Conservation (phyloP, 2,329 filamentous ascomycete species). For the Karstenula rhodostoma region DNA sequence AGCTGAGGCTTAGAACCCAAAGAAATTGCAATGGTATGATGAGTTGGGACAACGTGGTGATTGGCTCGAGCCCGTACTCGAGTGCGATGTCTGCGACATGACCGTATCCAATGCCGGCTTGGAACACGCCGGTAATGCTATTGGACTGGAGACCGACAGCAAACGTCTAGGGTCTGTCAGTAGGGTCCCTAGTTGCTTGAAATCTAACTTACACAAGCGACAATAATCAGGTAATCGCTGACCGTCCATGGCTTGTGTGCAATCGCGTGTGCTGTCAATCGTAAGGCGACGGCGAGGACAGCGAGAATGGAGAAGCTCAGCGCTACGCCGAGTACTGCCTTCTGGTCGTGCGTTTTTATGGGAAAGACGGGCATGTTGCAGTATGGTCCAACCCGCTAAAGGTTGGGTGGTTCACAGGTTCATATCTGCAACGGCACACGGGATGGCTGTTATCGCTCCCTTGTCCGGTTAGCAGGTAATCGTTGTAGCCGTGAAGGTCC, state of each 20-base stretch:
- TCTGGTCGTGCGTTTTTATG: background rate
- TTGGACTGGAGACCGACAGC: background rate
- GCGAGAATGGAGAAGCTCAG: slow-evolving; percentile 1
- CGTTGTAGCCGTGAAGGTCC: too few species aligned
- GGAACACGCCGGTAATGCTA: background rate
- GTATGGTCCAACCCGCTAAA: background rate
- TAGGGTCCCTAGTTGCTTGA: background rate
- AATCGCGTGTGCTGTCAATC: background rate
- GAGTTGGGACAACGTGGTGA: background rate
- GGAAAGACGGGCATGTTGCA: background rate
- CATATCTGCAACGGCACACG: background rate
- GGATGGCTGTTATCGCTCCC: background rate
- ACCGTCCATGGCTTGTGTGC: background rate
- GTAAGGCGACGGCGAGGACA: background rate
- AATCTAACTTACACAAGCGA: background rate
- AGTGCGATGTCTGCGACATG: background rate
- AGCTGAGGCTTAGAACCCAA: background rate
- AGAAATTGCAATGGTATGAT: slow-evolving; percentile 2
- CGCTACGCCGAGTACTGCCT: background rate
- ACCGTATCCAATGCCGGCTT: background rate
- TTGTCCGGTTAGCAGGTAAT: background rate
- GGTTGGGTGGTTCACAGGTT: background rate
- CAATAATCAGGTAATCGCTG: background rate
- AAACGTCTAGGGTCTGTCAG: background rate
- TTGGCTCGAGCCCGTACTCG: background rate